Evolutionary conservation across 805 yeast genomes (phyloP), one percentile per base, ranked within the genome.

Genomic region (Zygosaccharomyces siamensis): DNA sequence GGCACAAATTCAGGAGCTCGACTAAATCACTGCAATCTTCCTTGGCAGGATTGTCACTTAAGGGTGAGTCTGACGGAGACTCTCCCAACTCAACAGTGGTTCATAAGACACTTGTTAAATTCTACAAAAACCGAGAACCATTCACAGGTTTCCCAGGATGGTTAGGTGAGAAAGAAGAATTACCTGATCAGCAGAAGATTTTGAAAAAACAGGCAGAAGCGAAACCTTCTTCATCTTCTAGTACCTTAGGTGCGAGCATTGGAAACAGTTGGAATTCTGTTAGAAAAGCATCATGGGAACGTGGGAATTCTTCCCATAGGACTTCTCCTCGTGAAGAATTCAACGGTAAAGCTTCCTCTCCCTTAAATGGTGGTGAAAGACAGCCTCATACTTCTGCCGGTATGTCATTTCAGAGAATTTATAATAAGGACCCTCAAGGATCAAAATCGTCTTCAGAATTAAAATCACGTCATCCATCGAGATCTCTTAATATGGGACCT

Each of bases 81-180:
- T 55, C 67, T 1, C 68, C 69, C 23, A 68, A 68, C 10, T 67
- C 74, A 28, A 76, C 80, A 0, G 65, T 74, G 6, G 66, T 76
- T 4, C 75, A 74, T 50, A 69, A 75, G 49, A 73, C 78, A 1
- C 51, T 76, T 39, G 71, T 73, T 8, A 64, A 67, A 43, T 72
- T 61, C 57, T 76, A 75, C 52, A 52, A 63, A 42, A 57, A 52
- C 12, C 63, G 60, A 39, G 66, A 60, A 32, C 67, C 66, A 0
- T 66, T 66, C 43, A 60, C 62, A 28, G 71, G 71, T 1, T 65
- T 64, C 24, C 72, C 72, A 7, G 66, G 62, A 2, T 68, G 72
- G 72, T 46, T 68, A 27, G 72, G 71, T 4, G 65, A 66, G 42
- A 63, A 61, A 24, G 67, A 64, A 33, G 68, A 66, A 5, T 39